These are phyloP conservation scores for Ascomycota sp. DNA, from an alignment of 2,329 filamentous ascomycete genomes.

Conservation along the genomic window DNA sequence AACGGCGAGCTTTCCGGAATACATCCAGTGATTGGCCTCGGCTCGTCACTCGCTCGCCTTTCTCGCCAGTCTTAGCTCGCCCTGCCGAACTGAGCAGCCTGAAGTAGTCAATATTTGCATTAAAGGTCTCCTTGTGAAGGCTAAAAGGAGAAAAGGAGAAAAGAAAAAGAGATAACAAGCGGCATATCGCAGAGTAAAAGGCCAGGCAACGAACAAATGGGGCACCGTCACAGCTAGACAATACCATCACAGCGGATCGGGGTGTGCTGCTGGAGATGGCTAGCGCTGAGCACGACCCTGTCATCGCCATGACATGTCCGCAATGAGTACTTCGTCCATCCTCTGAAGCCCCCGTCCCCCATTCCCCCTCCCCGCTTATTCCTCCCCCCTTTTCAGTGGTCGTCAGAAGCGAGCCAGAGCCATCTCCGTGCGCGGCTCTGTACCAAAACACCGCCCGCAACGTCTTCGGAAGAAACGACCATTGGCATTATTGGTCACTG, in stretches of 20 bases:
- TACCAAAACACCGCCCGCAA: constrained; percentile 1
- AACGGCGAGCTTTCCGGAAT: too few species aligned
- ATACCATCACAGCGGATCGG: constrained; percentile 5
- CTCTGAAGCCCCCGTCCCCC: too few species aligned
- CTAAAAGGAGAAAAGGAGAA: constrained; percentile 12
- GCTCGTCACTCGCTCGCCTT: too few species aligned
- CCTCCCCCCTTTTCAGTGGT: background rate
- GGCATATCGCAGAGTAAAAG: constrained; percentile 4
- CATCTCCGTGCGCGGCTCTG: constrained; percentile 1
- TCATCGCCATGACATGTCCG: constrained; percentile 5
- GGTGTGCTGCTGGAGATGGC: background rate
- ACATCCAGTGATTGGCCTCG: too few species aligned
- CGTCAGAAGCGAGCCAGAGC: constrained; percentile 4
- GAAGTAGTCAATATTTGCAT: constrained; percentile 37
- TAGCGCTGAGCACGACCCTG: constrained; percentile 1
- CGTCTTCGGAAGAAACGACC: constrained; percentile 1
- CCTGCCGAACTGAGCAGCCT: too few species aligned
- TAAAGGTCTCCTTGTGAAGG: constrained; percentile 36
- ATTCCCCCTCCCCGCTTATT: constrained; percentile 1
- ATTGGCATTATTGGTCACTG: constrained; percentile 1
- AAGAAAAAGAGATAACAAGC: constrained; percentile 7
- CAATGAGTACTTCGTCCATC: constrained; percentile 2
- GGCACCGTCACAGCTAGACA: constrained; percentile 9
- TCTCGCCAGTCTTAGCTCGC: too few species aligned
- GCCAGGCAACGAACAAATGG: constrained; percentile 10